Base-by-base conservation (phyloP, 371 early-diverging fungal genomes). In the Mucor circinelloides region DNA sequence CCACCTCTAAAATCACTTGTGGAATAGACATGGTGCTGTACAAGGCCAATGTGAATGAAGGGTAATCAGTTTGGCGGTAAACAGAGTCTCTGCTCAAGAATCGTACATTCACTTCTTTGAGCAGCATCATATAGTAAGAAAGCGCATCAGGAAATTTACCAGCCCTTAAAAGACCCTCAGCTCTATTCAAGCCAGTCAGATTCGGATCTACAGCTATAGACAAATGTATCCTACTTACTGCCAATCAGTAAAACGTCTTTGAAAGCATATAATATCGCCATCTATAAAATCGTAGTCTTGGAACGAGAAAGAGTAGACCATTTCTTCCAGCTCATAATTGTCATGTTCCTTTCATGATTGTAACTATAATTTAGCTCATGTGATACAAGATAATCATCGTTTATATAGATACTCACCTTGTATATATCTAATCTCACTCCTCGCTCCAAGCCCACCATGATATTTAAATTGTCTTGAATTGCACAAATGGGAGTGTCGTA, bases 221-320 rank as follows among this genome's bases (percentile, higher is more conserved):
- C 13, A 21, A 21, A 7, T n/a, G 4, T 32, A 56, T 32, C 1
- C 13, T 2, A 36, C 28, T 44, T 44, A 60, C 91, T 88, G 82
- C 54, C 82, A 72, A 9, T 70, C 63, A 15, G 80, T 69, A 31
- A 85, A 23, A 34, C 6, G 81, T 85, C 48, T 79, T 69, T 94
- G 94, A 71, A 89, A 90, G 71, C 90, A 90, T 63, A 96, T 81
- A 54, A 96, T 96, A 74, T 96, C 95, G 9, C 97, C 97, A 65
- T 86, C 30, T 61, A 88, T 87, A 40, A 96, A 78, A 68, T 93
- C 93, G 31, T 91, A 85, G 12, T 78, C 69, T 12, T 60, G 10
- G n/a, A 44, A 44, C 3, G 17, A 17, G n/a, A 12, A 25, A 50
- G 21, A 19, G 5, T 5, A 5, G 23, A 15, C 15, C 28, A 42